Conservation (phyloP, 2,329 filamentous ascomycete genomes). For the Sporothrix inflata region DNA sequence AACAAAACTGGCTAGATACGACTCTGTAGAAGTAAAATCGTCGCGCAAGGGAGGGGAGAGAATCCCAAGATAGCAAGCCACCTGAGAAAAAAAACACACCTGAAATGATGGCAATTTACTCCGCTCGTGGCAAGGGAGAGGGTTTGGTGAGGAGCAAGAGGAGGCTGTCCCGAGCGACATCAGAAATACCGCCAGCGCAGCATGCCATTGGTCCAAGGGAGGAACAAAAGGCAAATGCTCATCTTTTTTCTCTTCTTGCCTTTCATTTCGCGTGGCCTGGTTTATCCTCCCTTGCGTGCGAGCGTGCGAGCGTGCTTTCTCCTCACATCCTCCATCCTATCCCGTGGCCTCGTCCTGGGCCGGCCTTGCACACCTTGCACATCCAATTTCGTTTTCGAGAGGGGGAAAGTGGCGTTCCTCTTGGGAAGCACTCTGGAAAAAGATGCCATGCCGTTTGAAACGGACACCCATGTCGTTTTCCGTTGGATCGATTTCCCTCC, state of each 20-base stretch:
- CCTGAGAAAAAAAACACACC: neutral
- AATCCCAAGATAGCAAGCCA: neutral
- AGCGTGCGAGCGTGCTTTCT: neutral
- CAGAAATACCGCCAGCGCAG: neutral
- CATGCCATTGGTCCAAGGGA: conserved; percentile 22
- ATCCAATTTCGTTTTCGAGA: conserved; percentile 12
- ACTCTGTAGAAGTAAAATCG: neutral
- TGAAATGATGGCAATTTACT: conserved; percentile 16
- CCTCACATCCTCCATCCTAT: too few species aligned
- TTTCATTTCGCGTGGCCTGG: conserved; percentile 26
- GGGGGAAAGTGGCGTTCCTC: neutral
- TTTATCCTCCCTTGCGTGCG: neutral
- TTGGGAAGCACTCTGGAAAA: neutral
- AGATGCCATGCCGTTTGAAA: neutral
- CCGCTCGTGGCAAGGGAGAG: conserved; percentile 1
- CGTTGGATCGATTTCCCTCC: neutral
- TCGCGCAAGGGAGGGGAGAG: neutral
- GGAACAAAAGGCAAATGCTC: neutral
- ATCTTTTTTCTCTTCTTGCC: neutral
- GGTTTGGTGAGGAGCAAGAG: neutral
- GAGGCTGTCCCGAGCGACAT: neutral
- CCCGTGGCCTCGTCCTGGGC: neutral
- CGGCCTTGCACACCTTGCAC: neutral
- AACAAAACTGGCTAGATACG: neutral
- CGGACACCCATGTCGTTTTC: neutral